Conservation (phyloP, 1,284 basidiomycete species). For the Schizopora paradoxa region DNA sequence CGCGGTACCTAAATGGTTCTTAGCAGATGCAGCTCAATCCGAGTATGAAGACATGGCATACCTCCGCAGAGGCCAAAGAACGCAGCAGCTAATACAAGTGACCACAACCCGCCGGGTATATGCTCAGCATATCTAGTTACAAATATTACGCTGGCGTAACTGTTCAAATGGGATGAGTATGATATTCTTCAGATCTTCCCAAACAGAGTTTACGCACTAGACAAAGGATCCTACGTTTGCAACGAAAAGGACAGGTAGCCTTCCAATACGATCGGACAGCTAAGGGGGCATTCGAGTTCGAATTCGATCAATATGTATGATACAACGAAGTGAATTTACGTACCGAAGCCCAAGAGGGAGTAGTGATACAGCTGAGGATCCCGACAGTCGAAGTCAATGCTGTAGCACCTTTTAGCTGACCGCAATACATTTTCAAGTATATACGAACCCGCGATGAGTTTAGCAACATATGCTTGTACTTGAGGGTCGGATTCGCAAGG, state of each 20-base stretch:
- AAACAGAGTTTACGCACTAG: conserved; percentile 36
- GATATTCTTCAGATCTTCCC: not conserved
- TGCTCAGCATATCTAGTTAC: conserved; percentile 53
- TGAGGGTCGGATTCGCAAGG: conserved; percentile 65
- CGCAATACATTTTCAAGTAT: conserved; percentile 20
- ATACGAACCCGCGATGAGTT: conserved; percentile 49
- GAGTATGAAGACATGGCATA: conserved; percentile 26
- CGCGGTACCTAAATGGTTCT: conserved; percentile 37
- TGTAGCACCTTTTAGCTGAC: conserved; percentile 22
- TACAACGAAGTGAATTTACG: conserved; percentile 24
- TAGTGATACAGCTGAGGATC: conserved; percentile 65
- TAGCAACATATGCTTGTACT: conserved; percentile 69
- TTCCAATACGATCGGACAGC: conserved; percentile 78
- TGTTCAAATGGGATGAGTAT: conserved; percentile 21
- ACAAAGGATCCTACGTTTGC: conserved; percentile 56
- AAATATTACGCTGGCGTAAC: conserved; percentile 62
- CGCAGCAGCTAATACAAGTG: conserved; percentile 64
- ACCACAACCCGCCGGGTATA: conserved; percentile 81
- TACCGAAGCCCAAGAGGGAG: conserved; percentile 82
- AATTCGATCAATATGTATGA: not conserved
- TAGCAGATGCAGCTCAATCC: not conserved
- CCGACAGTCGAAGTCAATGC: conserved; percentile 69
- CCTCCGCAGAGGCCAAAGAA: conserved; percentile 80
- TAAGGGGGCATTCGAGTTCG: conserved; percentile 25
- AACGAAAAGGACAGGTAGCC: conserved; percentile 60